A percentile compares a stretch with the other conserved stretches of the same genome.
These are phyloP conservation scores for Chalciporus sp. DNA, from an alignment of 1,284 basidiomycete genomes.

Conservation along the genomic window DNA sequence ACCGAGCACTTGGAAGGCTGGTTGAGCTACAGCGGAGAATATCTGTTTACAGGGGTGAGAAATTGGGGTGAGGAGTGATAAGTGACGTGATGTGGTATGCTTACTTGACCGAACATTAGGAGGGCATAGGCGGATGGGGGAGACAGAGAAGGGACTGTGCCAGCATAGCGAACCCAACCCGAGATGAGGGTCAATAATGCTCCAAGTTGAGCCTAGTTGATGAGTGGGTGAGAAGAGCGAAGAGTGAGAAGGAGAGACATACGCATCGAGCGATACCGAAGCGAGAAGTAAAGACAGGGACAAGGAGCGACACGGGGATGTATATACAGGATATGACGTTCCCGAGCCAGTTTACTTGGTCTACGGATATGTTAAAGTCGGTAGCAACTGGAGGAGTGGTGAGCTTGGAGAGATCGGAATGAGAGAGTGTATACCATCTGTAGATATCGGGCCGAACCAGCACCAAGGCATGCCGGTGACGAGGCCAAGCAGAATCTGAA, in stretches of 20 bases:
- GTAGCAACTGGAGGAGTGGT: slow-evolving; percentile 44
- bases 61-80: slow-evolving; percentile 20
- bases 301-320: slow-evolving; percentile 58
- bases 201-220: slow-evolving; percentile 51
- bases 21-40: slow-evolving; percentile 57
- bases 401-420: not conserved
- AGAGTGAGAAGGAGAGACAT: slow-evolving; percentile 22
- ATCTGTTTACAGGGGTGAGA: slow-evolving; percentile 9
- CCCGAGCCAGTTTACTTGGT: slow-evolving; percentile 76
- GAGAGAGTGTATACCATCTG: slow-evolving; percentile 45
- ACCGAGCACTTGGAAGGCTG: slow-evolving; percentile 71
- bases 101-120: slow-evolving; percentile 70
- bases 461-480: slow-evolving; percentile 66
- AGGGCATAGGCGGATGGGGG: slow-evolving; percentile 59
- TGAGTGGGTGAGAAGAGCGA: not conserved
- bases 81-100: slow-evolving; percentile 49
- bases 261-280: slow-evolving; percentile 65
- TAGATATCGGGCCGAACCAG: slow-evolving; percentile 79
- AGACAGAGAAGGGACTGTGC: slow-evolving; percentile 56
- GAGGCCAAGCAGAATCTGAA: slow-evolving; percentile 61
- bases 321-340: slow-evolving; percentile 65
- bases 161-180: slow-evolving; percentile 76
- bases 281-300: slow-evolving; percentile 57
- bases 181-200: slow-evolving; percentile 57
- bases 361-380: slow-evolving; percentile 64